phyloP scores from a whole-genome alignment of 225 moss, liverwort and hornwort species.

The Sphagnum tenellum region DNA sequence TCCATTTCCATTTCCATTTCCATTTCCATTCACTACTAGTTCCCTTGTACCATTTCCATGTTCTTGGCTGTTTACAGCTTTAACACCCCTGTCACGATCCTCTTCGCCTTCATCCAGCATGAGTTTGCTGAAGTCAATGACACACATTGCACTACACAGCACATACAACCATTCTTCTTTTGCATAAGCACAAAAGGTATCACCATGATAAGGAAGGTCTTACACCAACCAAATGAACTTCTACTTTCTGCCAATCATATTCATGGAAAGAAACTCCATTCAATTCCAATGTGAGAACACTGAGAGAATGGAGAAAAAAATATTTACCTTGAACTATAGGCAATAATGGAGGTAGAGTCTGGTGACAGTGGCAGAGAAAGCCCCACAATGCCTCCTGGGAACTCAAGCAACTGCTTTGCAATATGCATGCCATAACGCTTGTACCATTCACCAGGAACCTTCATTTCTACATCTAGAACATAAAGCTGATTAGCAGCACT shows the following conservation, averaged over 20 bases:
- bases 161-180: too few relatives aligned
- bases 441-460: slow-evolving; percentile 80
- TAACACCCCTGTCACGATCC: too few relatives aligned
- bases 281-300: too few relatives aligned
- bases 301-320: background rate
- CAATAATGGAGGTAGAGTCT: slow-evolving; percentile 70
- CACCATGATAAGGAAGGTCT: too few relatives aligned
- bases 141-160: slow-evolving; percentile 82
- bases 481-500: slow-evolving; percentile 89
- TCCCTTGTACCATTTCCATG: slow-evolving; percentile 7
- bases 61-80: background rate
- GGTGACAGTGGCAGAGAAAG: slow-evolving; percentile 67
- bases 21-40: slow-evolving; percentile 15
- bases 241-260: too few relatives aligned
- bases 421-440: slow-evolving; percentile 47
- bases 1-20: slow-evolving; percentile 24
- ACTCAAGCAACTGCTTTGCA: slow-evolving; percentile 62
- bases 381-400: slow-evolving; percentile 83
- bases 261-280: too few relatives aligned
- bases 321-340: slow-evolving; percentile 84
- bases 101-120: slow-evolving; percentile 24
- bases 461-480: slow-evolving; percentile 84
- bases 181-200: too few relatives aligned
- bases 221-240: too few relatives aligned
- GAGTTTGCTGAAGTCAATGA: slow-evolving; percentile 80